Evolutionary conservation across 805 yeast genomes (phyloP), one percentile per base, ranked within the genome.

Genomic region (Zygosaccharomyces rouxii): DNA sequence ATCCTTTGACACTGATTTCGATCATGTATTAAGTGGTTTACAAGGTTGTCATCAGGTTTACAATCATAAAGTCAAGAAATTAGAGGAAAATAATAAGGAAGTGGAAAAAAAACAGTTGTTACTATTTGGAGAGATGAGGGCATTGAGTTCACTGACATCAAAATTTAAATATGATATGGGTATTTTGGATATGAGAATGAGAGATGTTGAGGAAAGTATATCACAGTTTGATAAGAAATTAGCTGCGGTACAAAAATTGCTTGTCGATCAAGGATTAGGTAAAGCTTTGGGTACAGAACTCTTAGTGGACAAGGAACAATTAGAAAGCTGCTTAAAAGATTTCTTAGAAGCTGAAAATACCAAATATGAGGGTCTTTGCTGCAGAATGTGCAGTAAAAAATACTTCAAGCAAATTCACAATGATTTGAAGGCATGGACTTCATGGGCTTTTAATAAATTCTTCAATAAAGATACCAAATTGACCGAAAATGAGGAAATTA

Each of bases 151-250:
- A 7, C 66, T 79, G 44, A 76, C 79, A 29, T 81, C 86, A 2
- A 71, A 83, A 52, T 62, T 86, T 44, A 78, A 80, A 55, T 86
- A 86, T 62, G 92, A 86, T 59, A 69, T 81, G 39, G 67, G 85
- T 18, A 68, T 82, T 37, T 63, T 86, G 26, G 75, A 75, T 28
- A 75, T 77, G 19, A 81, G 84, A 55, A 75, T 86, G 41, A 74
- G 78, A 38, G 94, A 86, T 56, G 83, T 84, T 6, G 86, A 83
- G 55, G 82, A 81, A 23, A 74, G 81, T 39, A 73, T 80, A 47
- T 68, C 72, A 40, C 62, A 72, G 31, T 78, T 79, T 63, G 67
- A 66, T 39, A 35, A 46, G 2, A 66, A 65, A 41, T 25, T 66
- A 23, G 48, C 44, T 3, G 49, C 55, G 3, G 51, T 64, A 22